A percentile compares a stretch with the other conserved stretches of the same genome.
These are phyloP conservation scores for barley (Hordeum vulgare) DNA, from an alignment of 176 grass and related monocot species.

Conservation along the genomic window MorexV3_pseudomolecules_assembly NC_058521.1:596272424-596272923, in stretches of 20 bases:
- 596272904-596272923: not conserved
- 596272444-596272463: not conserved
- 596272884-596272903: not conserved
- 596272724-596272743: slow-evolving; percentile 17
- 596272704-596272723: slow-evolving; percentile 29
- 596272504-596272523: slow-evolving; percentile 33
- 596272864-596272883: not conserved
- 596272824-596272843: not conserved
- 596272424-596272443: not conserved
- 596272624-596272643: not conserved
- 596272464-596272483: slow-evolving; percentile 30
- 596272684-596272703: slow-evolving; percentile 24
- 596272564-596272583: not conserved
- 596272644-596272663: not conserved
- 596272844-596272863: not conserved
- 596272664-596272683: not conserved
- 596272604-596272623: not conserved
- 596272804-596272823: slow-evolving; percentile 1
- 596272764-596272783: slow-evolving; percentile 17
- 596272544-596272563: not conserved
- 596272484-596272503: not conserved
- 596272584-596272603: not conserved
- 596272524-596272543: slow-evolving; percentile 30
- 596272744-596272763: slow-evolving; percentile 18
- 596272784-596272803: slow-evolving; percentile 10